These are phyloP conservation scores for Kodamaea ohmeri DNA, from an alignment of 1,139 yeast species.

Conservation along the genomic window DNA sequence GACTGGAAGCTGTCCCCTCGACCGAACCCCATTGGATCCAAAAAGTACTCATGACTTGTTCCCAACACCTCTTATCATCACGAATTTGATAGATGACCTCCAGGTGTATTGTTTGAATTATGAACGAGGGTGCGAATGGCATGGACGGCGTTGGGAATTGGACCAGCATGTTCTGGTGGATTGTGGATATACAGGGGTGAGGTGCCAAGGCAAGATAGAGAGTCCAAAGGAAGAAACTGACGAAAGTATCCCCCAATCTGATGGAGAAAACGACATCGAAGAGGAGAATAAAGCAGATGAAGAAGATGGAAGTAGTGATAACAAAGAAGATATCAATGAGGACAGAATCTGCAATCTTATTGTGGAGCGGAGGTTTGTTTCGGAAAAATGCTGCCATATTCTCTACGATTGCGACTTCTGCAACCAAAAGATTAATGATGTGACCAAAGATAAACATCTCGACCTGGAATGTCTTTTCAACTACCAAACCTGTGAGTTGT, in stretches of 20 bases:
- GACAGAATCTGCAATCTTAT: conserved; percentile 16
- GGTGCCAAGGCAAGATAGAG: conserved; percentile 32
- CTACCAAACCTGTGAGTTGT: conserved; percentile 37
- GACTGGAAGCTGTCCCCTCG: conserved; percentile 58
- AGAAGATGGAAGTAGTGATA: conserved; percentile 6
- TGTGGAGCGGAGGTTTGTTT: conserved; percentile 24
- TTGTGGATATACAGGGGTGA: conserved; percentile 53
- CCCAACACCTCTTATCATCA: conserved; percentile 60
- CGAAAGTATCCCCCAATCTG: no score
- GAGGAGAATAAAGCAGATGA: conserved; percentile 1
- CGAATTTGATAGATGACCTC: conserved; percentile 62
- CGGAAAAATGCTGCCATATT: conserved; percentile 34
- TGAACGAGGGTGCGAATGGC: conserved; percentile 57
- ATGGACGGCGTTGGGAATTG: conserved; percentile 59
- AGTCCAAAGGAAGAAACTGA: conserved; percentile 7
- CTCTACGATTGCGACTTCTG: conserved; percentile 42
- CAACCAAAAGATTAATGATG: conserved; percentile 27
- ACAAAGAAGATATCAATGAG: conserved; percentile 9
- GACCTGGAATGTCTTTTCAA: conserved; percentile 41
- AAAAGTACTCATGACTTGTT: conserved; percentile 43
- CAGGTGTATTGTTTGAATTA: conserved; percentile 54
- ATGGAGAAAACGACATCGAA: conserved; percentile 4
- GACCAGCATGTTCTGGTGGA: conserved; percentile 49
- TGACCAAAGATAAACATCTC: conserved; percentile 35
- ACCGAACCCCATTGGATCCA: conserved; percentile 49